These are phyloP conservation scores for Tulasnella sp. DNA, from an alignment of 768 basidiomycete genomes.

Conservation along the genomic window DNA sequence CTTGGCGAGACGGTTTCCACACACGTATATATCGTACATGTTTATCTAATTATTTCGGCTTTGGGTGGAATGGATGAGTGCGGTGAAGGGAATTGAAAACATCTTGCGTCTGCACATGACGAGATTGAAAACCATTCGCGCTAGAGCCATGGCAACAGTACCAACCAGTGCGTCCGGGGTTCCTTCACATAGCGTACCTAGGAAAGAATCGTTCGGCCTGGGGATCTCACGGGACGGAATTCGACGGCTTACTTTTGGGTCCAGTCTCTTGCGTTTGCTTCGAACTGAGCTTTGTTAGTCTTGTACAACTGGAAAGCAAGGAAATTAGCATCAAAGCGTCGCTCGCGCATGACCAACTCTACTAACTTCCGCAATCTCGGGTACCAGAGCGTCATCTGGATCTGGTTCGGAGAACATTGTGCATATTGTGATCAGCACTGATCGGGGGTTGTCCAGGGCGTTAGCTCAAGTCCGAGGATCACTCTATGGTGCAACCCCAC, in stretches of 20 bases:
- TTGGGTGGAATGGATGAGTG: too few relatives aligned
- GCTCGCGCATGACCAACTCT: not conserved
- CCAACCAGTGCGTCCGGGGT: too few relatives aligned
- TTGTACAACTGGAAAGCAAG: conserved; percentile 67
- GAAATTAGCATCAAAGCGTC: not conserved
- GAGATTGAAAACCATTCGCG: too few relatives aligned
- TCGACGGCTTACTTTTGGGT: conserved; percentile 81
- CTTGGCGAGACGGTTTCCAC: too few relatives aligned
- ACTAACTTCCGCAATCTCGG: conserved; percentile 84
- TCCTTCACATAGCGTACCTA: conserved; percentile 17
- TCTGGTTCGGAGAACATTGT: conserved; percentile 99
- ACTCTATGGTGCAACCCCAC: conserved; percentile 29
- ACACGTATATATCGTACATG: too few relatives aligned
- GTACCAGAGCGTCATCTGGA: conserved; percentile 97
- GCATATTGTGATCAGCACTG: conserved; percentile 95
- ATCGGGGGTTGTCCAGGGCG: not conserved
- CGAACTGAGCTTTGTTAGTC: conserved; percentile 95
- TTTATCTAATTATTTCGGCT: too few relatives aligned
- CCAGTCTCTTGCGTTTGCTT: conserved; percentile 98
- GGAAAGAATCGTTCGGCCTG: not conserved
- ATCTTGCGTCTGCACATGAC: too few relatives aligned
- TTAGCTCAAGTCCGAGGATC: not conserved
- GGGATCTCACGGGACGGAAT: not conserved
- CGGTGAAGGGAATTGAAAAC: too few relatives aligned
- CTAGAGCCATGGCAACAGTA: too few relatives aligned